Evolutionary conservation across 768 basidiomycete species (phyloP), one percentile per base, ranked within the genome.

Genomic region (Xanthoconium stramineum): DNA sequence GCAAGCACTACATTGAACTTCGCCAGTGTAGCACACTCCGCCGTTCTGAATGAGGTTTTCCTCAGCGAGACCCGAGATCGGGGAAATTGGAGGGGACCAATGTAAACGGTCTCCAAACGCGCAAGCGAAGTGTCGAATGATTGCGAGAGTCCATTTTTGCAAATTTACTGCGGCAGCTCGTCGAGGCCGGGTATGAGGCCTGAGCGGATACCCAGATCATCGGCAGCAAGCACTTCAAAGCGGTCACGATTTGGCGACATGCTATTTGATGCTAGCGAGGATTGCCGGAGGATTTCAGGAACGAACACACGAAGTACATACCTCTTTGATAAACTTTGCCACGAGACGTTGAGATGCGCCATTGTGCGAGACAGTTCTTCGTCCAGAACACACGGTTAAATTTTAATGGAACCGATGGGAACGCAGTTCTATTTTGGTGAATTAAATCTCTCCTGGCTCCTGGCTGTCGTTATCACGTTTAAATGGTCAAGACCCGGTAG

Each of bases 1-100:
- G 73, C 78, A 77, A 80, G 14, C 76, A 65, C 9, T 72, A 66
- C 76, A 80, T 77, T 44, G 75, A 77, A 51, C 76, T 78, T 3
- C 76, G 3, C 78, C 79, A 36, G 81, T 75, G 58, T 82, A 83
- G 37, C 80, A 68, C 20, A 79, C 81, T 59, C 78, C 78, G 15
- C 80, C 78, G 28, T 64, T 68, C 55, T 77, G n/a, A 6, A 81
- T 74, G 17, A 81, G 75, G 55, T 81, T 81, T 64, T 81, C 80
- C 46, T 74, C 74, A 0, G 69, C 51, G 6, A 79, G 69, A 1
- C 73, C 73, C 0, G 80, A 43, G 70, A 78, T n/a, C 73, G 64
- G 46, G 80, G 80, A 33, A 78, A 74, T 56, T 81, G 79, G 33
- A 82, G 66, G 12, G 75, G 64, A 47, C 76, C 75, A 37, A 76